Evolutionary conservation across 805 yeast genomes (phyloP), one percentile per base, ranked within the genome.

Genomic region (Hanseniaspora lachancei): DNA sequence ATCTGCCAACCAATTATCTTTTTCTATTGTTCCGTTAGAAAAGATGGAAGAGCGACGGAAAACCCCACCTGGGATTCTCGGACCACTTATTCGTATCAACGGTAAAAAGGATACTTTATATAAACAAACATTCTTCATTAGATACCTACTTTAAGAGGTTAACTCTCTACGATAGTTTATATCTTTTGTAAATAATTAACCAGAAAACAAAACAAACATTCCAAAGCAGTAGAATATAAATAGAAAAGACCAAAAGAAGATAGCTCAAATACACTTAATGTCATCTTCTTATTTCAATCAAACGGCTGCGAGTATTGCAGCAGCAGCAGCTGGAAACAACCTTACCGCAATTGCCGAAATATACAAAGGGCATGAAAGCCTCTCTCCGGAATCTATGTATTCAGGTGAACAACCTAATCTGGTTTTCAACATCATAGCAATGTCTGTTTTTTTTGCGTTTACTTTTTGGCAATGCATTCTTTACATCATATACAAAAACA

Each of bases 341-440:
- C 18, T 40, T 9, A 49, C 55, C 5, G 32, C 39, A 2, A 41
- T 40, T 8, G 57, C 51, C 2, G 23, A 44, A 21, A 39, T 51
- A 5, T 46, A 51, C 38, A 47, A 52, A 40, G 62, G 65, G 43
- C 57, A 51, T 27, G 54, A 39, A 34, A 35, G 36, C n/a, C 76
- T 70, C 61, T 62, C 64, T 55, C 55, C 55, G 1, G 3, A 36
- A 2, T 40, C 55, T 6, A 44, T 54, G 54, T 54, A 54, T 27
- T 48, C 53, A 27, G 80, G 77, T 39, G 68, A 69, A 62, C 62
- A 62, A 24, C 89, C 89, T 3, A 72, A 73, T 47, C 59, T 71
- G 3, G 77, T 77, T 3, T 87, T 82, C 20, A 87, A 86, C 63
- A 55, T 73, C 15, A 77, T 81, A 0, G 77, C 82, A 62, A 66